A percentile compares a stretch with the other conserved stretches of the same genome.
Evolutionary conservation across 768 basidiomycete genomes (phyloP).

Genomic region (Zangia roseola): DNA sequence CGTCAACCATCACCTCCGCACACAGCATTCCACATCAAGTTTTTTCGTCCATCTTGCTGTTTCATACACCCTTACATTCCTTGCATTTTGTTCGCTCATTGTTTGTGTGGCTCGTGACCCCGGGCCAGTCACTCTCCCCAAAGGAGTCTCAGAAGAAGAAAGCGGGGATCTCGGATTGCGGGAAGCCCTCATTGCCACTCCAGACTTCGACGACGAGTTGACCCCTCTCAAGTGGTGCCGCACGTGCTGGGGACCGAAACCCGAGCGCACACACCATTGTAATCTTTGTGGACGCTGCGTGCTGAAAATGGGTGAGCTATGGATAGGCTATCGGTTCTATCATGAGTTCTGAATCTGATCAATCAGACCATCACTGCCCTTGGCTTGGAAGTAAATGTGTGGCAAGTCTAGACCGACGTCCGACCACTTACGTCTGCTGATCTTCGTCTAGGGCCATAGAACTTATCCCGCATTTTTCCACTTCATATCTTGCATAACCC

Average conservation of each 20-base stretch:
- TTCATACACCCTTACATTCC: slow-evolving; percentile 65
- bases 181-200: slow-evolving; percentile 57
- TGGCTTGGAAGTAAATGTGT: slow-evolving; percentile 81
- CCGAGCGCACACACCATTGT: slow-evolving; percentile 81
- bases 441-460: slow-evolving; percentile 60
- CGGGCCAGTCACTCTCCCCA: slow-evolving; percentile 48
- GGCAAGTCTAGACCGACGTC: slow-evolving; percentile 39
- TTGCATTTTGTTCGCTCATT: slow-evolving; percentile 71
- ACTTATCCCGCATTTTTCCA: slow-evolving; percentile 85
- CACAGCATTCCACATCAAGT: slow-evolving; percentile 43
- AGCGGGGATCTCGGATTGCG: slow-evolving; percentile 46
- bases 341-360: slow-evolving; percentile 13
- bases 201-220: slow-evolving; percentile 52
- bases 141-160: slow-evolving; percentile 22
- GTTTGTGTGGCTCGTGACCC: slow-evolving; percentile 74
- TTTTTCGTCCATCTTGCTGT: slow-evolving; percentile 56
- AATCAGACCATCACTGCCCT: slow-evolving; percentile 80
- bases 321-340: background rate
- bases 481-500: slow-evolving; percentile 62
- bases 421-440: background rate
- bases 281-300: slow-evolving; percentile 73
- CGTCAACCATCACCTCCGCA: slow-evolving; percentile 62
- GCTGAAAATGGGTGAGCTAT: slow-evolving; percentile 73
- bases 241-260: slow-evolving; percentile 76
- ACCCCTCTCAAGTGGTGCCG: slow-evolving; percentile 71